Evolutionary conservation across 805 yeast species (phyloP).

Genomic region (Soucietia sequanensis): DNA sequence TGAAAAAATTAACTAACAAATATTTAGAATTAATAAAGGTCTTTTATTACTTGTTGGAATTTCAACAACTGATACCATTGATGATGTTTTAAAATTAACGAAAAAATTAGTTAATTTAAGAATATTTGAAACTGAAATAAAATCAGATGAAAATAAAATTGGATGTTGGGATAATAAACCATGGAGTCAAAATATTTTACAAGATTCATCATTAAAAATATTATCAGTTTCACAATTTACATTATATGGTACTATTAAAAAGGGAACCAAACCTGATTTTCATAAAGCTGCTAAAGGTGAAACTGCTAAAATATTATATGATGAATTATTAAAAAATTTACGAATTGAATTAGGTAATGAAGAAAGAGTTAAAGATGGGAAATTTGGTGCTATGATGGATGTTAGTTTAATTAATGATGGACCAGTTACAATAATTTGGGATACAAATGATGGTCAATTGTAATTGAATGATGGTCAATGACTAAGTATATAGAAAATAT

Average conservation of each 20-base stretch:
- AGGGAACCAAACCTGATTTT: slow-evolving; percentile 94
- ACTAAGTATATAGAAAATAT: no score
- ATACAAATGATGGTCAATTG: slow-evolving; percentile 68
- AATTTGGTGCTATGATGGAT: slow-evolving; percentile 98
- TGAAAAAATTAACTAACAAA: neutral
- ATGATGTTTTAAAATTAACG: slow-evolving; percentile 69
- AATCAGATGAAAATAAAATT: slow-evolving; percentile 43
- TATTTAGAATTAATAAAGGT: slow-evolving; percentile 57
- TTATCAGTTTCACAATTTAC: slow-evolving; percentile 93
- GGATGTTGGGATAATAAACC: slow-evolving; percentile 53
- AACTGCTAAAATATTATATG: slow-evolving; percentile 50
- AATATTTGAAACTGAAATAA: slow-evolving; percentile 64
- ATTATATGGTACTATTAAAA: slow-evolving; percentile 75
- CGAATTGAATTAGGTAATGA: slow-evolving; percentile 54
- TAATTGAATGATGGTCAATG: no score
- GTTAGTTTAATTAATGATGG: slow-evolving; percentile 88
- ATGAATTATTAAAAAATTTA: slow-evolving; percentile 49
- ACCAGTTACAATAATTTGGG: slow-evolving; percentile 84
- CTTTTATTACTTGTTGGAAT: slow-evolving; percentile 83
- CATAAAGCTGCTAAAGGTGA: slow-evolving; percentile 87
- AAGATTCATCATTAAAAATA: slow-evolving; percentile 68
- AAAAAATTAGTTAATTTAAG: slow-evolving; percentile 64
- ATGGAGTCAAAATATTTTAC: slow-evolving; percentile 69
- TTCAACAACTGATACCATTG: slow-evolving; percentile 69
- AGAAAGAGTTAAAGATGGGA: slow-evolving; percentile 74